Evolutionary conservation across 2,329 filamentous ascomycete genomes (phyloP).

Genomic region (Blastomyces gilchristii): DNA sequence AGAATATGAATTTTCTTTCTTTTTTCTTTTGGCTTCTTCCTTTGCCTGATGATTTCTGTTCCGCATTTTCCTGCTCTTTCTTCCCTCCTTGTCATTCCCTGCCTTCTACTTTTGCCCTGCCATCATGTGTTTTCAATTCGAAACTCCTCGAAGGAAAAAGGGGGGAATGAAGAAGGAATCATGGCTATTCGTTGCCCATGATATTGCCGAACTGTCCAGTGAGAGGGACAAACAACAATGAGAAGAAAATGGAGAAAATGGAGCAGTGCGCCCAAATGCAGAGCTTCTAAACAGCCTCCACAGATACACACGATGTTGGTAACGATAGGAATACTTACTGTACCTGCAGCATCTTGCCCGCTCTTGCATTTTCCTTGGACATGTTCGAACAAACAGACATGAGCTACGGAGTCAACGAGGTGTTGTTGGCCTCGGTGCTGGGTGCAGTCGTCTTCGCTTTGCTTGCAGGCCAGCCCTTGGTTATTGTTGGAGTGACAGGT

Average conservation of each 20-base stretch:
- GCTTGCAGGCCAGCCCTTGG: constrained; percentile 70
- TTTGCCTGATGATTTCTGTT: background rate
- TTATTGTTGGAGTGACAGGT: constrained; percentile 84
- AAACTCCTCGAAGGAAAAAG: background rate
- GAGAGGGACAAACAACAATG: too few relatives aligned
- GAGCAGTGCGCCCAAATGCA: background rate
- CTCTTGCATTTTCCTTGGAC: constrained; percentile 78
- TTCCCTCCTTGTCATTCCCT: background rate
- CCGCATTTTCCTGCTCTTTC: background rate
- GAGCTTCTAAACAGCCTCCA: background rate
- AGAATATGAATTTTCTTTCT: background rate
- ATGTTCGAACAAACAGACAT: constrained; percentile 84
- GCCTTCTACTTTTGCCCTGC: background rate
- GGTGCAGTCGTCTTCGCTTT: constrained; percentile 72
- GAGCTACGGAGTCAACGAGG: constrained; percentile 84
- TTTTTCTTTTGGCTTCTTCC: too few relatives aligned
- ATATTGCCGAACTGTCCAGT: too few relatives aligned
- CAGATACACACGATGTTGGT: background rate
- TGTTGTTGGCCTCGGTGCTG: constrained; percentile 73
- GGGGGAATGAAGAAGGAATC: background rate
- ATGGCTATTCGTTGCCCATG: background rate
- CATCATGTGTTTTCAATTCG: background rate
- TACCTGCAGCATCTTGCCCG: constrained; percentile 62
- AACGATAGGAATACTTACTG: constrained; percentile 11
- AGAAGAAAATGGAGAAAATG: background rate